Percentiles rank a stretch among this genome's conserved stretches.
These are phyloP conservation scores for Polytrichum commune DNA, from an alignment of 225 moss, liverwort and hornwort genomes.

Conservation along the genomic window DNA sequence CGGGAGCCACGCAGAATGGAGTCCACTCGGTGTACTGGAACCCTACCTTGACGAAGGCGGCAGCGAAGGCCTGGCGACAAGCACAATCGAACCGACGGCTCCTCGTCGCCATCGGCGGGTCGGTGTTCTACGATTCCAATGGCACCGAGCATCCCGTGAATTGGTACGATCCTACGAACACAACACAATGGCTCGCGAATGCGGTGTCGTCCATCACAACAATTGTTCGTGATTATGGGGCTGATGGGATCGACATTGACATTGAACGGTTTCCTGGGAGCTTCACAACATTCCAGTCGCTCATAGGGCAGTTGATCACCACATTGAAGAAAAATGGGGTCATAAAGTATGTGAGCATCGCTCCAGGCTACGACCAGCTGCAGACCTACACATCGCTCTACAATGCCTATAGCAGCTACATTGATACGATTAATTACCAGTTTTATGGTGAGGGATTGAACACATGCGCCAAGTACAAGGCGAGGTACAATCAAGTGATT, in stretches of 20 bases:
- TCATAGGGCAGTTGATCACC: slow-evolving; percentile 19
- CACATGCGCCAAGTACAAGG: slow-evolving; percentile 13
- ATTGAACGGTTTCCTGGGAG: slow-evolving; percentile 23
- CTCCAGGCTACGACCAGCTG: slow-evolving; percentile 21
- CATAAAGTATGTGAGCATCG: slow-evolving; percentile 18
- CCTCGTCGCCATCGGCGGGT: slow-evolving; percentile 14
- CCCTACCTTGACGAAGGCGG: slow-evolving; percentile 2
- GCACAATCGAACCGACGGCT: slow-evolving; percentile 15
- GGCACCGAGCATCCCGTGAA: slow-evolving; percentile 7
- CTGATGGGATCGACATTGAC: slow-evolving; percentile 39
- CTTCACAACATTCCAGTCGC: slow-evolving; percentile 8
- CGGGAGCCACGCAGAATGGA: slow-evolving; percentile 18
- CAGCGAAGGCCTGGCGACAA: slow-evolving; percentile 16
- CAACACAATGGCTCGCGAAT: slow-evolving; percentile 24
- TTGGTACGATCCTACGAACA: slow-evolving; percentile 23
- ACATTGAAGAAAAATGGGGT: slow-evolving; percentile 18
- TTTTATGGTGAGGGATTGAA: slow-evolving; percentile 22
- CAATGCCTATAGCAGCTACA: slow-evolving; percentile 17
- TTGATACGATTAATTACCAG: slow-evolving; percentile 21
- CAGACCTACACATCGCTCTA: slow-evolving; percentile 12
- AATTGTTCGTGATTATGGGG: slow-evolving; percentile 20
- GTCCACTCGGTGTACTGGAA: slow-evolving; percentile 15
- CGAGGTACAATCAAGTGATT: slow-evolving; percentile 9
- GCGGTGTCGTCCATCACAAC: slow-evolving; percentile 28
- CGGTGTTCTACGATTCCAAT: slow-evolving; percentile 4